These are phyloP conservation scores for Pyrenophora tritici-repentis DNA, from an alignment of 2,329 filamentous ascomycete genomes.

Conservation along the genomic window DNA sequence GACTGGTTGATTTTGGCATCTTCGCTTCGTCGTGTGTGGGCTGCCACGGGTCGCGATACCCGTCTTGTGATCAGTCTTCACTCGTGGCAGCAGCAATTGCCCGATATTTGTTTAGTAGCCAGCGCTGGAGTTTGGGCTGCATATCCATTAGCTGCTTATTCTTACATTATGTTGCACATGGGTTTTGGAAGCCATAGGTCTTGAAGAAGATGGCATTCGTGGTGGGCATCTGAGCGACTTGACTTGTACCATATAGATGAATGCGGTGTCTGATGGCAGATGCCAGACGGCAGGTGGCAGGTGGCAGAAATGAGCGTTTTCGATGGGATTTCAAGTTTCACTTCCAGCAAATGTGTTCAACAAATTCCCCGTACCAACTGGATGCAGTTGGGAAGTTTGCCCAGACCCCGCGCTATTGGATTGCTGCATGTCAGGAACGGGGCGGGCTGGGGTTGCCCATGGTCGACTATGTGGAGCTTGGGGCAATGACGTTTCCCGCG, in stretches of 20 bases:
- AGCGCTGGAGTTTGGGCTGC: slow-evolving; percentile 43
- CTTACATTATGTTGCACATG: slow-evolving; percentile 30
- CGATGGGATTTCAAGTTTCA: slow-evolving; percentile 10
- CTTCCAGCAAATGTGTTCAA: slow-evolving; percentile 5
- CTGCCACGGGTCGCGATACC: slow-evolving; percentile 45
- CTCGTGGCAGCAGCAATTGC: slow-evolving; percentile 37
- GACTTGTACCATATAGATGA: slow-evolving; percentile 33
- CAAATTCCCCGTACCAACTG: slow-evolving; percentile 12
- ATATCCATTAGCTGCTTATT: slow-evolving; percentile 28
- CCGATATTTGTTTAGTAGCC: slow-evolving; percentile 30
- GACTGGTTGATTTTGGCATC: slow-evolving; percentile 32
- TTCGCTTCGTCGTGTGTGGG: slow-evolving; percentile 30
- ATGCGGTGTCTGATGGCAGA: slow-evolving; percentile 2
- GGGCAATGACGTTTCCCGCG: slow-evolving; percentile 31
- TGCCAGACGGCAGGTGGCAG: too few species aligned
- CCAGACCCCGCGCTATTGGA: slow-evolving; percentile 18
- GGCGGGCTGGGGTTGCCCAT: slow-evolving; percentile 9
- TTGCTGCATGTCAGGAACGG: slow-evolving; percentile 12
- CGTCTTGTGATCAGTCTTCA: slow-evolving; percentile 35
- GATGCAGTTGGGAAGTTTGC: slow-evolving; percentile 9
- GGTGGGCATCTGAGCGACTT: slow-evolving; percentile 17
- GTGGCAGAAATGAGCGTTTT: slow-evolving; percentile 12
- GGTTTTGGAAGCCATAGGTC: slow-evolving; percentile 17
- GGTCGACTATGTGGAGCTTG: slow-evolving; percentile 8
- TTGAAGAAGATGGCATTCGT: slow-evolving; percentile 14